Evolutionary conservation across 2,329 filamentous ascomycete genomes (phyloP).

Genomic region (Curvularia sp.): DNA sequence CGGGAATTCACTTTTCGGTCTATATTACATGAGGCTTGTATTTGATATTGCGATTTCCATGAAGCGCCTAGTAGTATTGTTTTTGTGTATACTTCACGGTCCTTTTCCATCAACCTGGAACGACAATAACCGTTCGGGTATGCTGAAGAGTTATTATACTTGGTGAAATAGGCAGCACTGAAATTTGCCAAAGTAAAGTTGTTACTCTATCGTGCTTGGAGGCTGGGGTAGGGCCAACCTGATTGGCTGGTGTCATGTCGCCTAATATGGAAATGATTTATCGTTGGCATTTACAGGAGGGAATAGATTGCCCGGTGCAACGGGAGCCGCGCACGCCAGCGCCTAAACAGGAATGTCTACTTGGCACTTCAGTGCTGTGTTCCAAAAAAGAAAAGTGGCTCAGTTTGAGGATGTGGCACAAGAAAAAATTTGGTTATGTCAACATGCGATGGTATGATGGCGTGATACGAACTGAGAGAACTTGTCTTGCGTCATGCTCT

Average conservation of each 20-base stretch:
- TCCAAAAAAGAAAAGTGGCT: neutral
- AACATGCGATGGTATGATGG: neutral
- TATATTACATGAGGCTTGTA: conserved; percentile 16
- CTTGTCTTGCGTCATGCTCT: conserved; percentile 18
- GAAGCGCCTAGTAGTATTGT: conserved; percentile 22
- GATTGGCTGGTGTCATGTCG: conserved; percentile 26
- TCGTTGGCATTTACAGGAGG: conserved; percentile 8
- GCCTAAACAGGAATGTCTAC: conserved; percentile 2
- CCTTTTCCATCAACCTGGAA: conserved; percentile 16
- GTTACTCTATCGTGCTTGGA: conserved; percentile 33
- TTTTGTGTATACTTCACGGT: conserved; percentile 2
- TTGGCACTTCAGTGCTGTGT: neutral
- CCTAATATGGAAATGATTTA: conserved; percentile 36
- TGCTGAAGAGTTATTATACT: conserved; percentile 28
- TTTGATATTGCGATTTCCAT: conserved; percentile 18
- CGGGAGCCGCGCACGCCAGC: neutral
- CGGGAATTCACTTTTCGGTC: conserved; percentile 8
- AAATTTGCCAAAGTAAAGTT: conserved; percentile 17
- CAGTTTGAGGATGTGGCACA: neutral
- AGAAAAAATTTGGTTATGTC: neutral
- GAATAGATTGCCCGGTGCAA: conserved; percentile 22
- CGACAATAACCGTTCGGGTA: conserved; percentile 7
- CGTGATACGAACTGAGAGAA: neutral
- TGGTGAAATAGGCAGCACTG: conserved; percentile 12
- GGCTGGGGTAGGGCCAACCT: conserved; percentile 5